Evolutionary conservation across 2,329 filamentous ascomycete species (phyloP).

Genomic region (Peltaster fructicola): DNA sequence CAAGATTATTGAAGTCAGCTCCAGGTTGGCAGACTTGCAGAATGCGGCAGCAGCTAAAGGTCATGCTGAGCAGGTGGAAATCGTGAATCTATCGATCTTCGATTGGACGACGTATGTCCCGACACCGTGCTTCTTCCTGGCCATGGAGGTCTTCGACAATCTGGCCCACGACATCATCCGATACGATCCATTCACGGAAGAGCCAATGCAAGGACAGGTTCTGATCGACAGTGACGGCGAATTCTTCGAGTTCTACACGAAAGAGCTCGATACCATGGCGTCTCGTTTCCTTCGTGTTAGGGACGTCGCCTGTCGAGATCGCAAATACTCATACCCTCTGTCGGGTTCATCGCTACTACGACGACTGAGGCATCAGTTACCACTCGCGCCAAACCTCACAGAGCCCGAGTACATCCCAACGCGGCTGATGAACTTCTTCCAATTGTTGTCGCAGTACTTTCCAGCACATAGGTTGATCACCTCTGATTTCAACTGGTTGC

Average conservation of each 20-base stretch:
- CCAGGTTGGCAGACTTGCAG: slow-evolving; percentile 63
- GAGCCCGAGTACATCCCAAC: slow-evolving; percentile 87
- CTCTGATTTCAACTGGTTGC: slow-evolving; percentile 77
- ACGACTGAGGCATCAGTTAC: slow-evolving; percentile 44
- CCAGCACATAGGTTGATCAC: slow-evolving; percentile 76
- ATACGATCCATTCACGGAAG: slow-evolving; percentile 66
- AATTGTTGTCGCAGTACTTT: slow-evolving; percentile 73
- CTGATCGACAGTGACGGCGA: slow-evolving; percentile 72
- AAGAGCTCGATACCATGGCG: slow-evolving; percentile 63
- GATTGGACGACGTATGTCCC: slow-evolving; percentile 83
- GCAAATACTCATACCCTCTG: slow-evolving; percentile 44
- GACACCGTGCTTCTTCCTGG: slow-evolving; percentile 90
- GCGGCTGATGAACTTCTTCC: slow-evolving; percentile 89
- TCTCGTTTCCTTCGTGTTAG: slow-evolving; percentile 71
- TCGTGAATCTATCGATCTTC: slow-evolving; percentile 88
- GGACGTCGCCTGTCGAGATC: slow-evolving; percentile 47
- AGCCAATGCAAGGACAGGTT: slow-evolving; percentile 74
- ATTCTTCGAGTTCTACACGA: slow-evolving; percentile 86
- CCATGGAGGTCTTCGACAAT: slow-evolving; percentile 97
- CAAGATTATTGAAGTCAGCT: slow-evolving; percentile 90
- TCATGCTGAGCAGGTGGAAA: slow-evolving; percentile 73
- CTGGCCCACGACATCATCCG: slow-evolving; percentile 90
- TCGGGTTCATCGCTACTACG: slow-evolving; percentile 35
- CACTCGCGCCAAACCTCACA: slow-evolving; percentile 60
- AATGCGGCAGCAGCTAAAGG: slow-evolving; percentile 50